A percentile compares a stretch with the other conserved stretches of the same genome.
Evolutionary conservation across 2,329 filamentous ascomycete genomes (phyloP).

Genomic region (Daldinia sp.): DNA sequence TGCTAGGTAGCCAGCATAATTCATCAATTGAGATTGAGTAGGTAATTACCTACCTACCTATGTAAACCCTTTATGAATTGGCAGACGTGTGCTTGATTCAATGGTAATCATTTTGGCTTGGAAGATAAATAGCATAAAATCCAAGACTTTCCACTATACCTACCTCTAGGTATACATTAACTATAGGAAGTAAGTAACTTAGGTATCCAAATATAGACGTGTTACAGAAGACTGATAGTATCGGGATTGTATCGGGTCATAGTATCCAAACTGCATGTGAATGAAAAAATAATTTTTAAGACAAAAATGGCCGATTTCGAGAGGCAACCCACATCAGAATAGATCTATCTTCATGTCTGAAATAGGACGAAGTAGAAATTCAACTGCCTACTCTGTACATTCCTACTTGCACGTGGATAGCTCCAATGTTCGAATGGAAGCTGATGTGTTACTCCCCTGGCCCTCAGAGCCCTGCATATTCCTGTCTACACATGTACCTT

Average conservation of each 20-base stretch:
- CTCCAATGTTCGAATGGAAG: slow-evolving; percentile 9
- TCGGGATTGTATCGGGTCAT: slow-evolving; percentile 3
- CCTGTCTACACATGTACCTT: not conserved
- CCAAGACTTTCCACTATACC: no score
- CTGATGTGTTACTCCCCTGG: slow-evolving; percentile 4
- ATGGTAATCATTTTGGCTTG: not conserved
- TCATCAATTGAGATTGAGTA: slow-evolving; percentile 8
- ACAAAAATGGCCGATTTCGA: slow-evolving; percentile 8
- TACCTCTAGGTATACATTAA: no score
- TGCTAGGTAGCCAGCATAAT: slow-evolving; percentile 12
- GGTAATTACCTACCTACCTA: no score
- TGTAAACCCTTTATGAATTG: not conserved
- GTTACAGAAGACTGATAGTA: not conserved
- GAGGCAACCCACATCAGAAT: slow-evolving; percentile 7
- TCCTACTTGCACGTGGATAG: slow-evolving; percentile 18
- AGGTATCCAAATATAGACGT: not conserved
- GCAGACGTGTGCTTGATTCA: not conserved
- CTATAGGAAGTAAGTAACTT: no score
- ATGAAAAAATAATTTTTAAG: no score
- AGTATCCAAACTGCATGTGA: slow-evolving; percentile 4
- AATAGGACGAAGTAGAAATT: slow-evolving; percentile 13
- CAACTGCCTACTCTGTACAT: slow-evolving; percentile 11
- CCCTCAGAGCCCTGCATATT: not conserved
- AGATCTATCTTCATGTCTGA: slow-evolving; percentile 12
- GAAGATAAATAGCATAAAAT: slow-evolving; percentile 16